Conservation (phyloP, 306 rosid species). For the Inga oerstediana region DNA sequence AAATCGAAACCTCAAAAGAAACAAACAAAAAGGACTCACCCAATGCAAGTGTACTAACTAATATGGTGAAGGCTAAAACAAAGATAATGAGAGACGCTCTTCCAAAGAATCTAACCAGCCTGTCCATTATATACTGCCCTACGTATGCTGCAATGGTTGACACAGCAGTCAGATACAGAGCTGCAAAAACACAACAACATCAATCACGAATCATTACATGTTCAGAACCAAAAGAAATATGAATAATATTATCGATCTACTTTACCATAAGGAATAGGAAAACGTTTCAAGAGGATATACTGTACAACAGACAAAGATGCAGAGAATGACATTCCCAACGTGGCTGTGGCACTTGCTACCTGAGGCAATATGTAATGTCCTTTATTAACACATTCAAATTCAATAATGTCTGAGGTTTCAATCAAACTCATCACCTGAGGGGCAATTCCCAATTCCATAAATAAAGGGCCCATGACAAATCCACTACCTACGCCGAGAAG, state of each 20-base stretch:
- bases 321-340: conserved; percentile 86
- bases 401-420: not conserved
- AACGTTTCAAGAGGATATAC: conserved; percentile 76
- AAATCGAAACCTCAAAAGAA: not conserved
- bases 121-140: conserved; percentile 72
- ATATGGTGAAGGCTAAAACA: conserved; percentile 60
- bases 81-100: conserved; percentile 81
- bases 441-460: conserved; percentile 69
- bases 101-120: conserved; percentile 51
- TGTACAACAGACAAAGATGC: conserved; percentile 84
- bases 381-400: not conserved
- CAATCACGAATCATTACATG: too few species aligned
- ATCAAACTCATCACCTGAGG: conserved; percentile 62
- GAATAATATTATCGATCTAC: too few species aligned
- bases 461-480: conserved; percentile 84
- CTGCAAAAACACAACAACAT: conserved; percentile 10
- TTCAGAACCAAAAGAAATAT: not conserved
- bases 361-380: conserved; percentile 24
- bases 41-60: conserved; percentile 24
- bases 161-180: conserved; percentile 46
- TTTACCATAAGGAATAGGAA: conserved; percentile 76
- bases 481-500: conserved; percentile 88
- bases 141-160: conserved; percentile 61
- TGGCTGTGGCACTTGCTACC: conserved; percentile 90
- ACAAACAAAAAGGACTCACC: not conserved